Base-by-base conservation (phyloP, 2,329 filamentous ascomycete genomes). In the Teratosphaeria nubilosa region DNA sequence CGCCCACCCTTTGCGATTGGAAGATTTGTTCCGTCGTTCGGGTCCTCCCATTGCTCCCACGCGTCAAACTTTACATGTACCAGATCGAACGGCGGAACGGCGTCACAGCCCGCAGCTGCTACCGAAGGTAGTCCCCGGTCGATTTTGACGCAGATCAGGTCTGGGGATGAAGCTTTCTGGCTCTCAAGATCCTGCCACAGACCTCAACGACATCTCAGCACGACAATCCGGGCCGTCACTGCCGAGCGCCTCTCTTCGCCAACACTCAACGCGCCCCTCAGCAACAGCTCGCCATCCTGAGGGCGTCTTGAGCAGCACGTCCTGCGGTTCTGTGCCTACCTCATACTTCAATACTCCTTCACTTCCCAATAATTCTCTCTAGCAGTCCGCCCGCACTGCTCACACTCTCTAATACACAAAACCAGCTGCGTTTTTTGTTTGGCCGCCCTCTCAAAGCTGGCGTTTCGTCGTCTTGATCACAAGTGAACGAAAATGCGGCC, bases 401-500 rank as follows among this genome's bases (percentile, higher is more conserved):
- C 20, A 48, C n/a, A 30, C 16, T 22, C n/a, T 11, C 41, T 20
- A 4, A n/a, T 20, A 22, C 41, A 20, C 41, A 48, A 6, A n/a
- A 22, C n/a, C 41, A 48, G 9, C 41, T 10, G 41, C n/a, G 9
- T 10, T 22, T 22, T 7, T 48, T 22, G n/a, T 10, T 20, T 24
- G n/a, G 41, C 11, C n/a, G 41, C 41, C 16, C 22, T 48, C n/a
- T 20, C 41, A 48, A 13, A 22, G 16, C 41, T 48, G 41, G 20
- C 41, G 41, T 48, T 48, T 7, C 16, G 41, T 41, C 34, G 34
- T 41, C 16, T 41, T 16, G 34, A n/a, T 41, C 41, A 22, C 22
- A 11, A 25, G 14, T 22, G 13, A 32, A 16, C 63, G 58, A 65
- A 25, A 69, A 97, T 97, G 92, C 90, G 90, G 81, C 94, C 94